Evolutionary conservation across 148 eudicot species (phyloP), one percentile per base, ranked within the genome.

Genomic region (Silene uniflora): DNA sequence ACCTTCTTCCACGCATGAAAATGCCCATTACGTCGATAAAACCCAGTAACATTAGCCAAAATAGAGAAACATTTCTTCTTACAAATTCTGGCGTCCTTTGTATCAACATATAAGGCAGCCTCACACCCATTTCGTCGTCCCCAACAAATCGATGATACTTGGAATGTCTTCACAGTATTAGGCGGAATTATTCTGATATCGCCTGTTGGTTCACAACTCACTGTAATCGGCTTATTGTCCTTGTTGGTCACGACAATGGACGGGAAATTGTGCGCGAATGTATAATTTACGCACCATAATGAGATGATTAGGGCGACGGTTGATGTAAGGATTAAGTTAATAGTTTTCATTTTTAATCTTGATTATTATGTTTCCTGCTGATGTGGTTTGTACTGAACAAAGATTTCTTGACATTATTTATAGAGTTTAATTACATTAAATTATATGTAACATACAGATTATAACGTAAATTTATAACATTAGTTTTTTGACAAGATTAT

Each of bases 41-140:
- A 42, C 2, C 64, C 63, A 3, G 78, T 66, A 32, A n/a, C 24
- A 35, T 75, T 67, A 66, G 29, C 78, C 71, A 75, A 3, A 55
- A 75, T 2, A 27, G 71, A 64, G 16, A 55, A 75, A 24, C 78
- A 75, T 58, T 75, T 67, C 6, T 52, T 39, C 64, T n/a, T 54
- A 55, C 78, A 75, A 0, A 6, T 66, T 7, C 1, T 24, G 0
- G 63, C 72, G 21, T 75, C 78, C 7, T 18, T 11, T 2, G 23
- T 6, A 24, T 66, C 62, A 5, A 11, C 42, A 6, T 67, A 67
- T 52, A 75, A n/a, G 19, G 49, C 16, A 3, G 72, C 44, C 32
- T 66, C 49, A 19, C 78, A 75, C 1, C 64, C 64, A 13, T 67
- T 19, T 5, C 78, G 63, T 10, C 42, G 32, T 17, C 71, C 64